Conservation (phyloP, 2,329 filamentous ascomycete genomes). For the Trichoderma atrobrunneum region DNA sequence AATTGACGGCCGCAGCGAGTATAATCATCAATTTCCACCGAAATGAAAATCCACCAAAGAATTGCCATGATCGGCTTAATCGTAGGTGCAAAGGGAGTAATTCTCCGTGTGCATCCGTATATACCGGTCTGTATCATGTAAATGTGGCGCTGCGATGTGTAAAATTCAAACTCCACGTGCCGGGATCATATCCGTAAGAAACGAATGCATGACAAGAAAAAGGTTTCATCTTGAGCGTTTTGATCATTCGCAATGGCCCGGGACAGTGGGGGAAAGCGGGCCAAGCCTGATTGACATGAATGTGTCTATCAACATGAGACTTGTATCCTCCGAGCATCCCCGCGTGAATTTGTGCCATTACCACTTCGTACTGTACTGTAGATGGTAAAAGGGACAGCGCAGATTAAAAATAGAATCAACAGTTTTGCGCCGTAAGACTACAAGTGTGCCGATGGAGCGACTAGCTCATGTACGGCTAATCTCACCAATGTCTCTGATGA, state of each 20-base stretch:
- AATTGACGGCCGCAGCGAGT: background rate
- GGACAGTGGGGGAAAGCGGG: background rate
- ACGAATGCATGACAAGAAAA: background rate
- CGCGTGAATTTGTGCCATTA: background rate
- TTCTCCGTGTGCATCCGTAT: background rate
- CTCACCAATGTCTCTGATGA: background rate
- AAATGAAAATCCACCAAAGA: background rate
- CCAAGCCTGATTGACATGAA: background rate
- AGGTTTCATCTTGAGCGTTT: conserved; percentile 8
- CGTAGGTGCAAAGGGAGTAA: background rate
- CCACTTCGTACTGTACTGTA: background rate
- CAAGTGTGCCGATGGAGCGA: background rate
- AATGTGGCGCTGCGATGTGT: background rate
- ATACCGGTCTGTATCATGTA: background rate
- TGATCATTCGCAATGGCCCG: background rate
- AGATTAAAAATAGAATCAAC: background rate
- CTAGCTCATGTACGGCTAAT: background rate
- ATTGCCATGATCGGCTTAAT: background rate
- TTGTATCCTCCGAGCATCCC: background rate
- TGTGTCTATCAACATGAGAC: background rate
- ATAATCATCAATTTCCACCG: background rate
- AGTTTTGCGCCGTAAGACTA: background rate
- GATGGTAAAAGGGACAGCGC: background rate
- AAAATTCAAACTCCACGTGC: background rate
- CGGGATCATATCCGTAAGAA: background rate